Percentiles rank a stretch among this genome's conserved stretches.
phyloP scores from a whole-genome alignment of 179 eudicot genomes.

The Dionaea muscipula region DNA sequence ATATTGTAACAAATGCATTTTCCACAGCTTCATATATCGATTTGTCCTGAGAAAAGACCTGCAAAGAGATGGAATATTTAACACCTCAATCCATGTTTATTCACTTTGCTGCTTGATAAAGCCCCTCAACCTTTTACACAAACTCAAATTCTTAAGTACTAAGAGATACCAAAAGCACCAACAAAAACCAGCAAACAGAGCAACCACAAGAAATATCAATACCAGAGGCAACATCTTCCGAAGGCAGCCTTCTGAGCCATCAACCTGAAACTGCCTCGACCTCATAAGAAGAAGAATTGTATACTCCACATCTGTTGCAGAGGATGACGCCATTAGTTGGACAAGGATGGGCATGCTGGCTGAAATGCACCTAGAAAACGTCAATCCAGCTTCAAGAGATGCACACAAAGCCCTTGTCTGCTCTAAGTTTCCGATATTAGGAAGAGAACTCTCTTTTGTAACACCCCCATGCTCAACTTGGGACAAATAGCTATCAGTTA shows the following conservation, averaged over 20 bases:
- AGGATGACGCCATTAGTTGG: conserved; percentile 92
- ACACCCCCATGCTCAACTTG: conserved; percentile 31
- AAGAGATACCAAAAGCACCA: no score
- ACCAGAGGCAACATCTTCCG: conserved; percentile 96
- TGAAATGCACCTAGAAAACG: conserved; percentile 72
- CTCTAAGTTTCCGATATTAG: conserved; percentile 87
- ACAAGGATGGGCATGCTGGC: conserved; percentile 75
- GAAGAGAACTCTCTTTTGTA: conserved; percentile 46
- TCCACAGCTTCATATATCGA: conserved; percentile 88
- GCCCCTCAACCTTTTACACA: no score
- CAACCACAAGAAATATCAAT: conserved; percentile 11
- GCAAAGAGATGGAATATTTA: conserved; percentile 10
- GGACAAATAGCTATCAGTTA: conserved; percentile 61
- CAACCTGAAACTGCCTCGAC: conserved; percentile 87
- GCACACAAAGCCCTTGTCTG: conserved; percentile 91
- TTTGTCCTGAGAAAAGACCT: conserved; percentile 95
- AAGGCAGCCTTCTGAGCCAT: conserved; percentile 82
- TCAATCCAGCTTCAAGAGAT: conserved; percentile 82
- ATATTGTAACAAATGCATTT: conserved; percentile 81
- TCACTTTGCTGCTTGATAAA: no score
- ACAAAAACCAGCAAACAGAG: no score
- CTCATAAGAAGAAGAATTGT: conserved; percentile 87
- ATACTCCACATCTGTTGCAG: conserved; percentile 84
- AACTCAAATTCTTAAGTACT: no score
- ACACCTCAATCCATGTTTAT: not conserved